phyloP scores from a whole-genome alignment of 208 protist genomes.

The Crithidia expoeki region DNA sequence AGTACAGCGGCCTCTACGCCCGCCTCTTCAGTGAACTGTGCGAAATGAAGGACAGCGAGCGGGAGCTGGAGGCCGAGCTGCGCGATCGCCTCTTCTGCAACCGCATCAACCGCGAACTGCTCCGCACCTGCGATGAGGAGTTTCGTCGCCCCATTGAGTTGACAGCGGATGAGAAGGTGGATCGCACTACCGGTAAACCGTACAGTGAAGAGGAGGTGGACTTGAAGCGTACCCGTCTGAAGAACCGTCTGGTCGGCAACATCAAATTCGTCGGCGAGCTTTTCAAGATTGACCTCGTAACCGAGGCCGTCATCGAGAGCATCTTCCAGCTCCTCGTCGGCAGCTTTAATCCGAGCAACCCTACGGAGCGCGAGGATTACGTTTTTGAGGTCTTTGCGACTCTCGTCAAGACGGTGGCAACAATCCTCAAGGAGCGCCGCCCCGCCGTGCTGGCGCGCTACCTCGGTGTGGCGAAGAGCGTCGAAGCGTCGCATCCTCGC shows the following conservation, averaged over 20 bases:
- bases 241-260: constrained; percentile 82
- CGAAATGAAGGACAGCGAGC: constrained; percentile 62
- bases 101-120: constrained; percentile 64
- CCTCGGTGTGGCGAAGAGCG: constrained; percentile 59
- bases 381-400: constrained; percentile 82
- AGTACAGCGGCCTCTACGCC: constrained; percentile 82
- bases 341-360: constrained; percentile 52
- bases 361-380: constrained; percentile 62
- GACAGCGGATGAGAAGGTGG: constrained; percentile 67
- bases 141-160: constrained; percentile 76
- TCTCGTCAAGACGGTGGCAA: constrained; percentile 55
- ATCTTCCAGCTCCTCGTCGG: constrained; percentile 71
- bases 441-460: constrained; percentile 49
- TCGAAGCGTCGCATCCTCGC: constrained; percentile 68
- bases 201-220: constrained; percentile 74
- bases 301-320: constrained; percentile 58
- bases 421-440: constrained; percentile 41
- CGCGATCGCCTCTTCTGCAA: constrained; percentile 62
- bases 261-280: constrained; percentile 89
- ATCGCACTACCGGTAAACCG: constrained; percentile 66
- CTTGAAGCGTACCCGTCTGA: constrained; percentile 65
- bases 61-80: constrained; percentile 53
- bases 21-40: constrained; percentile 72
- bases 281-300: constrained; percentile 72
- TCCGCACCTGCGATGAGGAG: constrained; percentile 67